These are phyloP conservation scores for Exophiala lecanii-corni DNA, from an alignment of 2,329 filamentous ascomycete genomes.

Conservation along the genomic window DNA sequence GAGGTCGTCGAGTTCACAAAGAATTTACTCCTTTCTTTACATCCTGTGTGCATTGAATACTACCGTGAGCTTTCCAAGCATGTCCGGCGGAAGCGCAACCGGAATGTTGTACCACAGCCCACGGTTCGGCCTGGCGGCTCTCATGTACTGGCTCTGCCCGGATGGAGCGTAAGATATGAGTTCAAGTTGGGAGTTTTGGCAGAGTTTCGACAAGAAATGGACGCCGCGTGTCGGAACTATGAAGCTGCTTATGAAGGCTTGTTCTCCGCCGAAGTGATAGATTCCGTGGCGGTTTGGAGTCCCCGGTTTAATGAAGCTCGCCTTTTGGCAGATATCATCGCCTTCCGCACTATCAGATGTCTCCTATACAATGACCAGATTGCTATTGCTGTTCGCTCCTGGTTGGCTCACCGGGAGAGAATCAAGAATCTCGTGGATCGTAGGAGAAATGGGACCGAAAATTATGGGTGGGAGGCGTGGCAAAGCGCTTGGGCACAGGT, in stretches of 20 bases:
- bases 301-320: conserved; percentile 89
- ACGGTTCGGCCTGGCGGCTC: conserved; percentile 83
- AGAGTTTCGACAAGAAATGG: conserved; percentile 90
- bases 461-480: conserved; percentile 94
- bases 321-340: conserved; percentile 74
- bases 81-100: conserved; percentile 77
- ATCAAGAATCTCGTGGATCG: conserved; percentile 75
- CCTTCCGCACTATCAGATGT: conserved; percentile 76
- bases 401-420: conserved; percentile 70
- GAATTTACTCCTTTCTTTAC: conserved; percentile 67
- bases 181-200: conserved; percentile 88
- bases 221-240: conserved; percentile 77
- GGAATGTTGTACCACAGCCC: conserved; percentile 71
- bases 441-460: conserved; percentile 76
- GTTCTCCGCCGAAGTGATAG: conserved; percentile 76
- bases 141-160: conserved; percentile 74
- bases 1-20: conserved; percentile 72
- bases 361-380: conserved; percentile 74
- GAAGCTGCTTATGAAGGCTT: conserved; percentile 81
- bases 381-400: conserved; percentile 73
- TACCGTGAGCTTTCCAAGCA: conserved; percentile 94
- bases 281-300: conserved; percentile 84
- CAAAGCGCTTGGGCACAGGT: conserved; percentile 66
- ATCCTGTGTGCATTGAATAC: conserved; percentile 75
- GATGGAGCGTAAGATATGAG: conserved; percentile 92